Evolutionary conservation across 257 asterid species (phyloP), one percentile per base, ranked within the genome.

Genomic region (Coffea canephora): DNA sequence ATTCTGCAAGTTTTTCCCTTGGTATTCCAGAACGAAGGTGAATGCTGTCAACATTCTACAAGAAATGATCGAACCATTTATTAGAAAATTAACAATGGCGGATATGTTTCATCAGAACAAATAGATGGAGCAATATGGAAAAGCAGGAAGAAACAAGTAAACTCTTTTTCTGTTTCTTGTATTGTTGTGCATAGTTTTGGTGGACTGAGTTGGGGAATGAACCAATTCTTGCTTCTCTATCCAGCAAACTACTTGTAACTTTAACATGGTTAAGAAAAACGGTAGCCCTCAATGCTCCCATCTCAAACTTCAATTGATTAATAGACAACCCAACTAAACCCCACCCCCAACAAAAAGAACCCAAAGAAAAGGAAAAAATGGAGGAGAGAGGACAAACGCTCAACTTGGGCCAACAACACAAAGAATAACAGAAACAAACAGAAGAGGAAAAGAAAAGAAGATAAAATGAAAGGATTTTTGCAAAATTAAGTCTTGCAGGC

Each of bases 21-120:
- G 98, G 89, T 70, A 95, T 90, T 84, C 99, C 99, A 79, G 99
- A 95, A 34, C 99, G 98, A 74, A 95, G 94, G 87, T 95, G 99
- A 79, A 95, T 93, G 74, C 97, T 94, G 79, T 95, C 99, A 79
- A 95, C 90, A 82, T 95, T 95, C 99, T 95, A 73, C 34, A 50
- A 52, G 31, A 50, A 27, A 27, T 12, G 2, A 55, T 34, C 1
- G 45, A 74, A 34, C 48, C 31, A 27, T 52, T 31, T 7, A 8
- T 52, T 21, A 59, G 65, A 19, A 21, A 59, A 25, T 54, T 3
- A 54, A 52, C 18, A 52, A 14, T 14, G 19, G 15, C 12, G 57
- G 14, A 13, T 14, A 14, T 13, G 19, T 52, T 12, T 4, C 4
- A 52, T 13, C 19, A 52, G 12, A 52, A 27, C 46, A 49, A 21